Evolutionary conservation across 768 basidiomycete genomes (phyloP).

Genomic region (Serendipita sp.): DNA sequence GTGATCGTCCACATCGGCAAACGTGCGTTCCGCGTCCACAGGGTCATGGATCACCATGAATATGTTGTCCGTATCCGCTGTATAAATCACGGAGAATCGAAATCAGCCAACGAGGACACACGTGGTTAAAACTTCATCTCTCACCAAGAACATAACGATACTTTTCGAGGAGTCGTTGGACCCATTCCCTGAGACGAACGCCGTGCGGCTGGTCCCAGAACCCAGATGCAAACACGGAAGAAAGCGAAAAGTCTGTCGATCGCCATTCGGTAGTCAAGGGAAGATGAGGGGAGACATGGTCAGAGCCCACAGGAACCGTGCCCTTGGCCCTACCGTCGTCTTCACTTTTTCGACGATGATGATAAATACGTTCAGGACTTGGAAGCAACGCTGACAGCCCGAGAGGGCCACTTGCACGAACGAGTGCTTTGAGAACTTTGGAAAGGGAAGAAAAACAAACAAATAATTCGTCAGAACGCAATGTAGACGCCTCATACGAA

Average conservation of each 20-base stretch:
- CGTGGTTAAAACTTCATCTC: neutral
- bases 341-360: neutral
- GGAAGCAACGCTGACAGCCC: slow-evolving; percentile 27
- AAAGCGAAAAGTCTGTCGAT: slow-evolving; percentile 14
- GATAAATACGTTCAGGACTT: slow-evolving; percentile 6
- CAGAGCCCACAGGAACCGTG: neutral
- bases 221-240: slow-evolving; percentile 9
- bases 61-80: neutral
- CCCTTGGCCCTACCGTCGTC: neutral
- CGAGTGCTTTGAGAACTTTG: slow-evolving; percentile 22
- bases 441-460: too few relatives aligned
- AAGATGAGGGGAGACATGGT: slow-evolving; percentile 9
- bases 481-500: too few relatives aligned
- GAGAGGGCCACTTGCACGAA: slow-evolving; percentile 19
- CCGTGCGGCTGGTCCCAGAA: neutral
- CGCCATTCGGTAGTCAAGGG: slow-evolving; percentile 14
- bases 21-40: neutral
- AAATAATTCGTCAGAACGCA: too few relatives aligned
- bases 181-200: slow-evolving; percentile 7
- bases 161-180: slow-evolving; percentile 8
- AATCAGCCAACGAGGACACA: neutral
- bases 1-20: slow-evolving; percentile 1
- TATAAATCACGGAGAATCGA: too few relatives aligned
- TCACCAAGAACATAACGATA: slow-evolving; percentile 13
- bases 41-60: neutral